Base-by-base conservation (phyloP, 495 filamentous ascomycete genomes). In the Terfezia claveryi region DNA sequence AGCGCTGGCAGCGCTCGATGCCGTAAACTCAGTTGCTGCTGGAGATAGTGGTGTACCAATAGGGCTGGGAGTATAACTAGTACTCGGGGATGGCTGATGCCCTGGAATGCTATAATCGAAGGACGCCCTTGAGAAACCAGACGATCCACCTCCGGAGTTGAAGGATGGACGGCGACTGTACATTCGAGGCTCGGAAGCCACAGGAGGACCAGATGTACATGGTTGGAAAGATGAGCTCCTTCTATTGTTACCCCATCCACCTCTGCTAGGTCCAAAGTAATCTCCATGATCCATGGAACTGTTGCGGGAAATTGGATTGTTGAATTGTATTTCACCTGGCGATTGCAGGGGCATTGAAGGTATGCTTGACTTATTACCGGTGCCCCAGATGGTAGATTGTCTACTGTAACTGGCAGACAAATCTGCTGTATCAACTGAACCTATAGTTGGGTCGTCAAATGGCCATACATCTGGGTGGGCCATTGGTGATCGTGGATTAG, bases 21-120 rank as follows among this genome's bases (percentile, higher is more conserved):
- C 74, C 50, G 77, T 81, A 61, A 94, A 94, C 63, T 94, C 87
- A 20, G 76, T 76, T 32, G 87, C 87, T 52, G 84, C 80, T 4
- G 89, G 84, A 14, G 88, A 94, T 17, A 96, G 76, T 5, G 83
- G 74, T 32, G 86, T 85, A 38, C 86, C 82, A 59, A 83, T 78
- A 37, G 84, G 76, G 49, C 77, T 79, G 58, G 82, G 76, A 55
- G 79, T 79, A 66, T 85, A 92, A 27, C 74, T 60, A 49, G 67
- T 67, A 46, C 14, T 46, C 12, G 58, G 68, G 72, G 67, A 63
- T 78, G 80, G 55, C 76, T 58, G 41, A 76, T 67, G 61, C 59
- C 64, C 63, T 62, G 60, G 52, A 58, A 32, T 32, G 27, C 14
- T 46, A 46, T 46, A 46, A 46, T 46, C 41, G 17, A 46, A 46